Base-by-base conservation (phyloP, 352 stramenopile genomes). In the Pythium dissimile region DNA sequence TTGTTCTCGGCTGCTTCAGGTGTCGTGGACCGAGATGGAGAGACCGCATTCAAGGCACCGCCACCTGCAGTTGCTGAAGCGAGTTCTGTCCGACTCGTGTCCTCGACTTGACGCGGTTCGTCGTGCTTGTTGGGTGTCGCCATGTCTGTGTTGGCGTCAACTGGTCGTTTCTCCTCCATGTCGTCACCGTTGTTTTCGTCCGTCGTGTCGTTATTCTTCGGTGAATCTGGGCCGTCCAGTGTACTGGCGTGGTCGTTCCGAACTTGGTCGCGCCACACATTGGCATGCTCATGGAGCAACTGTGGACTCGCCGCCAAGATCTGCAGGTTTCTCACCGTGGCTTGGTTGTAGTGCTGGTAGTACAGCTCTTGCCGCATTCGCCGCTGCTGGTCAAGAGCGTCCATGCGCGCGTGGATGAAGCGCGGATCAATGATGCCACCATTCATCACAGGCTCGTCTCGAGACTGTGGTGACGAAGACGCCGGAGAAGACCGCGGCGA, bases 391-490 rank as follows among this genome's bases (percentile, higher is more conserved):
- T 89, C 78, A 1, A 89, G 51, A 5, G 64, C 73, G 27, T 72
- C 69, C 39, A 87, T 53, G 13, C 78, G 72, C 21, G 79, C 68
- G 21, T 89, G 78, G 32, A 89, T 85, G 37, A 85, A 68, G 9
- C 77, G 73, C 38, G 77, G 69, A 49, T 89, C 78, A 39, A 87
- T 80, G 30, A 88, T 75, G 0, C 72, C 77, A 9, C 60, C 30
- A 31, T 66, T 50, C 24, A 62, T 68, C 59, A 77, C 64, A 3
- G 63, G 54, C 41, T 7, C 44, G 15, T 53, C 9, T 23, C 38
- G 9, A 15, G 39, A 26, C 48, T 20, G 12, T 41, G 34, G 34
- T 16, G 16, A 16, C 34, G 34, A 41, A n/a, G 34, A n/a, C 34
- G 34, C 34, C 13, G 16, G 5, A 16, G 6, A 12, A 41, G 34